A percentile compares a stretch with the other conserved stretches of the same genome.
Conservation (phyloP, 2,329 filamentous ascomycete species). For the Trematosphaeria pertusa region DNA sequence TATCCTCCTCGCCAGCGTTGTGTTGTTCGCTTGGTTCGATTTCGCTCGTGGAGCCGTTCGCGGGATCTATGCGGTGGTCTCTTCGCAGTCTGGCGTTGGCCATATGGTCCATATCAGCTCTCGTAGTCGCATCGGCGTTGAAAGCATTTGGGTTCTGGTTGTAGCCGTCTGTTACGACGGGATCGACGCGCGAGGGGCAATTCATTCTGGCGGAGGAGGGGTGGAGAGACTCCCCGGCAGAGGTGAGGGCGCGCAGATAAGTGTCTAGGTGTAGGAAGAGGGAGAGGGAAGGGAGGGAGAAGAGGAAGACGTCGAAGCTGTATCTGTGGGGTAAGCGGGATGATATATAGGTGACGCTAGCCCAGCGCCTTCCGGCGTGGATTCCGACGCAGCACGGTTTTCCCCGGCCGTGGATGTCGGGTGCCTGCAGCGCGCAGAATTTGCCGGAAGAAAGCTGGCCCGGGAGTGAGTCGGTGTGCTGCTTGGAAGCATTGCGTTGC, state of each 20-base stretch:
- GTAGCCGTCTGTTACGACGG: constrained; percentile 59
- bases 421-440: background rate
- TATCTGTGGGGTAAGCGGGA: constrained; percentile 5
- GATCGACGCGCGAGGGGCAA: constrained; percentile 68
- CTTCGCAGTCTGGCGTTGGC: constrained; percentile 64
- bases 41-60: constrained; percentile 11
- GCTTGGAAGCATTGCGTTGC: background rate
- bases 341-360: constrained; percentile 7
- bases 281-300: background rate
- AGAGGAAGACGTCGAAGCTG: background rate
- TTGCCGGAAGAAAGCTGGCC: background rate
- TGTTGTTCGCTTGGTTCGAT: constrained; percentile 16
- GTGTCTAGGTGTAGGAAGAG: background rate
- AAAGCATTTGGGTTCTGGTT: constrained; percentile 68
- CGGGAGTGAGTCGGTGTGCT: constrained; percentile 1
- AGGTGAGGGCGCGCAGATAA: background rate
- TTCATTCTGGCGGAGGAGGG: constrained; percentile 59
- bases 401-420: background rate
- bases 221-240: background rate
- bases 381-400: background rate
- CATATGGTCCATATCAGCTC: constrained; percentile 67
- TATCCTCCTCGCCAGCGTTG: constrained; percentile 9
- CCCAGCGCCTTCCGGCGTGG: constrained; percentile 1
- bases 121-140: constrained; percentile 66
- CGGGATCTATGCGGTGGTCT: constrained; percentile 42